Base-by-base conservation (phyloP, 805 yeast genomes). In the Zygosaccharomyces gambellarensis region DNA sequence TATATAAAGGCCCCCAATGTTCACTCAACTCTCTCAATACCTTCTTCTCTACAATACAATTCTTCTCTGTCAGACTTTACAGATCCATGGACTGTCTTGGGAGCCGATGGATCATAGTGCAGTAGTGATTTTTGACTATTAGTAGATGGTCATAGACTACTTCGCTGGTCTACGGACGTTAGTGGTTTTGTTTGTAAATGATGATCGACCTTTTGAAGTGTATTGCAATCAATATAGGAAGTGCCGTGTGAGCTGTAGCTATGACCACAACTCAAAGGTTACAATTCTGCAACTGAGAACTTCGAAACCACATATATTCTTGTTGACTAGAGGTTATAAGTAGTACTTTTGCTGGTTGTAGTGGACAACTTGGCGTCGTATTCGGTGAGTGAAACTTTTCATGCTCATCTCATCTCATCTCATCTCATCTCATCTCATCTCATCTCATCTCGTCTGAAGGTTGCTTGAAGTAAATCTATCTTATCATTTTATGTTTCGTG, bases 191-290 rank as follows among this genome's bases (percentile, higher is more conserved):
- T 36, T 44, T 44, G 40, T 36, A 45, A 29, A 48, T 48, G 51
- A 48, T 48, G 51, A 48, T 48, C 40, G 11, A 34, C 42, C 48
- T 46, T 45, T 48, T 44, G 36, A 38, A 39, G 39, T 39, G 39
- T 39, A 21, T 31, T 23, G 31, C 17, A 48, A 38, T 28, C 38
- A 44, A 48, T 48, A 48, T 48, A 48, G 51, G 51, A 48, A 48
- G 51, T 48, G 51, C 51, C 51, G 51, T 48, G 51, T 48, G 51
- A 48, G 48, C 45, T 25, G 30, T 28, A 22, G 48, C 48, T 31
- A 45, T 48, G 51, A 48, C 45, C 51, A 48, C 45, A 48, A 27
- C 42, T 39, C 30, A 45, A 45, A 45, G 48, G 48, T 39, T 28
- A 45, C 25, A 28, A 28, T 38, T 45, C 48, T 45, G 48, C 38